Percentiles rank a stretch among this genome's conserved stretches.
These are phyloP conservation scores for Hypoxylon trugodes DNA, from an alignment of 495 filamentous ascomycete genomes.

Conservation along the genomic window DNA sequence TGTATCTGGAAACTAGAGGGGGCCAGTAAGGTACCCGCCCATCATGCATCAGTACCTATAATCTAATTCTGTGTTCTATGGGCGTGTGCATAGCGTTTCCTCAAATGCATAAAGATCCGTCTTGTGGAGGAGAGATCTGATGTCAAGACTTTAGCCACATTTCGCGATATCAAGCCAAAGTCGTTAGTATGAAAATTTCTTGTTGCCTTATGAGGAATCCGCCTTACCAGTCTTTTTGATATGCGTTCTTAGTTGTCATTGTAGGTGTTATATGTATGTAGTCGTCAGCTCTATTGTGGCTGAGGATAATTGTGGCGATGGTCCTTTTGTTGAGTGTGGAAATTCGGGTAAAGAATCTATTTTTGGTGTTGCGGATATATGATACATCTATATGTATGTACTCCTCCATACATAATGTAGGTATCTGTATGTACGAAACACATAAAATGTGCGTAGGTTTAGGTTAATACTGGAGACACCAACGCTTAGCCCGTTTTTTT, in stretches of 20 bases:
- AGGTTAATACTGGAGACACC: conserved; percentile 25
- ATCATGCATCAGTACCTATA: neutral
- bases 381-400: too few species aligned
- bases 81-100: neutral
- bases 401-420: too few species aligned
- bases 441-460: too few species aligned
- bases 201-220: conserved; percentile 6
- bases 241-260: conserved; percentile 10
- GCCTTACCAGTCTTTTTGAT: neutral
- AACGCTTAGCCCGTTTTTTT: conserved; percentile 13
- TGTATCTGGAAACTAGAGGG: neutral
- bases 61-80: neutral
- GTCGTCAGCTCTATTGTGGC: conserved; percentile 38
- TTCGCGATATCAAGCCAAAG: neutral
- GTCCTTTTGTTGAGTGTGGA: conserved; percentile 10
- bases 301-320: conserved; percentile 29
- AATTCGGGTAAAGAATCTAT: neutral
- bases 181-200: too few species aligned
- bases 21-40: conserved; percentile 8
- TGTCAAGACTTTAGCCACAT: neutral
- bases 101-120: neutral
- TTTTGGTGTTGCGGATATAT: conserved; percentile 11
- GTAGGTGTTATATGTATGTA: neutral
- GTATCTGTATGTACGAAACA: too few species aligned
- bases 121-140: neutral